These are phyloP conservation scores for Medicago lupulina DNA, from an alignment of 306 rosid genomes.

Conservation along the genomic window DNA sequence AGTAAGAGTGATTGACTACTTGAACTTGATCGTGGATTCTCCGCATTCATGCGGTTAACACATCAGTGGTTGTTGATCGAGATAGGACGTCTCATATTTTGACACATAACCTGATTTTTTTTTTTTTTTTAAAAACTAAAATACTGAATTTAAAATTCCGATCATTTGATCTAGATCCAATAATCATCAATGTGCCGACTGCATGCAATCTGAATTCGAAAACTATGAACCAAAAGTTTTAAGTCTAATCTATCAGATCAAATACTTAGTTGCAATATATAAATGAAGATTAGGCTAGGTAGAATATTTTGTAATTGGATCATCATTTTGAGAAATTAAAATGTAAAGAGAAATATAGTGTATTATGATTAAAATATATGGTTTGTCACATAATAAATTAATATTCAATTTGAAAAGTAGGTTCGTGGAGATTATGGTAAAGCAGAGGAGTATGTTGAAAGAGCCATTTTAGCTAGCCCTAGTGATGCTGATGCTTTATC, in stretches of 20 bases:
- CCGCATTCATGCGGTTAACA: not conserved
- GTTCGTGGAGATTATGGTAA: slow-evolving; percentile 72
- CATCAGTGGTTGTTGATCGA: not conserved
- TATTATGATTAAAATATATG: not conserved
- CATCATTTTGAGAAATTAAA: not conserved
- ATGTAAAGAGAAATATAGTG: not conserved
- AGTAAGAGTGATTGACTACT: not conserved
- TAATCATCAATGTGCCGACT: not conserved
- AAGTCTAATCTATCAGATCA: not conserved
- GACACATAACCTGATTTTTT: no score
- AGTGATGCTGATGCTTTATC: slow-evolving; percentile 60
- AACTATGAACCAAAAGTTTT: not conserved
- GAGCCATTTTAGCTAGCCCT: slow-evolving; percentile 80
- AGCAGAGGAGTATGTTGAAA: slow-evolving; percentile 79
- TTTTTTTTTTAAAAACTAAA: not conserved
- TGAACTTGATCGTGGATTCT: not conserved
- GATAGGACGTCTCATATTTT: not conserved
- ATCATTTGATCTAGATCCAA: not conserved
- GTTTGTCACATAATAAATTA: slow-evolving; percentile 5
- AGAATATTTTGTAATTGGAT: slow-evolving; percentile 1
- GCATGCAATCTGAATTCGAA: not conserved
- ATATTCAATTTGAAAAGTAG: slow-evolving; percentile 49
- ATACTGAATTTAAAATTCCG: not conserved
- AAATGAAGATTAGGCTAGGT: not conserved
- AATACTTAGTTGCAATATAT: not conserved